Percentiles rank a stretch among this genome's conserved stretches.
These are phyloP conservation scores for Russula sp. DNA, from an alignment of 768 basidiomycete species.

Conservation along the genomic window DNA sequence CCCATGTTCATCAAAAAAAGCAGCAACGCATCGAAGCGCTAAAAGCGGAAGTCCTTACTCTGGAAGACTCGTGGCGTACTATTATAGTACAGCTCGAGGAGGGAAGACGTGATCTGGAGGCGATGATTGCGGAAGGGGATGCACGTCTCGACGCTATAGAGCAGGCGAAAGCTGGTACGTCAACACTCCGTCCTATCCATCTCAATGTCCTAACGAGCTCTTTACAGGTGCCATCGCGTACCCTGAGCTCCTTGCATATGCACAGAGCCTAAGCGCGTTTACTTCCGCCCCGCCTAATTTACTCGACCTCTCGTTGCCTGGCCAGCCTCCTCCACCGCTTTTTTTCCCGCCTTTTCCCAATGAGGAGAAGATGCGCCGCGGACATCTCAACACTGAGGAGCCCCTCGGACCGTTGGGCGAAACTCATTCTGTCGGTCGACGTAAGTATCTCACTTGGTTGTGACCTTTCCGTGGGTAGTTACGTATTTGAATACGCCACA, in stretches of 20 bases:
- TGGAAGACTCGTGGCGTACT: slow-evolving; percentile 63
- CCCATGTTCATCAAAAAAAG: slow-evolving; percentile 67
- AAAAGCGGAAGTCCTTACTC: slow-evolving; percentile 60
- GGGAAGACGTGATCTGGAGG: slow-evolving; percentile 64
- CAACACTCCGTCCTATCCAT: neutral
- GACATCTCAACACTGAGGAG: slow-evolving; percentile 72
- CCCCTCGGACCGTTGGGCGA: slow-evolving; percentile 75
- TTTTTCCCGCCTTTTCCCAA: slow-evolving; percentile 92
- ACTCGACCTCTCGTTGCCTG: slow-evolving; percentile 64
- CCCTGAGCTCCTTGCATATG: slow-evolving; percentile 77
- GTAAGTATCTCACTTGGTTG: slow-evolving; percentile 36
- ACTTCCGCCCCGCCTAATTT: slow-evolving; percentile 87
- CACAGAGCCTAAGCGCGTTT: slow-evolving; percentile 78
- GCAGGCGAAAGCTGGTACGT: slow-evolving; percentile 62
- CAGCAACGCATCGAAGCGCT: slow-evolving; percentile 69
- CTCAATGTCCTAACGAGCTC: neutral
- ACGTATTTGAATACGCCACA: slow-evolving; percentile 28
- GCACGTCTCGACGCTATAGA: slow-evolving; percentile 63
- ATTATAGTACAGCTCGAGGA: slow-evolving; percentile 60
- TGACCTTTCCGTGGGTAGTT: slow-evolving; percentile 2
- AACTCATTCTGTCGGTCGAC: slow-evolving; percentile 72
- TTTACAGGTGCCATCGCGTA: slow-evolving; percentile 68
- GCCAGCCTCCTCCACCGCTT: slow-evolving; percentile 67
- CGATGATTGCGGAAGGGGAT: slow-evolving; percentile 69
- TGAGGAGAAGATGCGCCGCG: slow-evolving; percentile 86